Evolutionary conservation across 1,139 yeast species (phyloP), one percentile per base, ranked within the genome.

Genomic region (Magnusiomyces tetraspermus): DNA sequence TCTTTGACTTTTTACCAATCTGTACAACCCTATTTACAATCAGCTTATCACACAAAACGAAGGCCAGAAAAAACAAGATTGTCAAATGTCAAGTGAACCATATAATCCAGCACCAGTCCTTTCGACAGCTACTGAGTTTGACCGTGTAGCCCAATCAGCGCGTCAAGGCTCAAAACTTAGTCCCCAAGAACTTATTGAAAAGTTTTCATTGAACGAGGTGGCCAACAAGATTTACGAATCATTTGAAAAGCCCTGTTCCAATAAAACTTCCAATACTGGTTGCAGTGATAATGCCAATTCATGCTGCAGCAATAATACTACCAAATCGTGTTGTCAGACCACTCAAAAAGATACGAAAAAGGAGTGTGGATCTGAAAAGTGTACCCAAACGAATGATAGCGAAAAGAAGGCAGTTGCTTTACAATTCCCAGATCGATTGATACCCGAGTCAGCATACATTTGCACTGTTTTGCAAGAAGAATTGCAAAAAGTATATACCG

Each of bases 391-490:
- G 15, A 67, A 71, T 37, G 66, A 61, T 47, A 82, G n/a, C n/a
- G n/a, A 71, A 65, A 68, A 65, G 46, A 11, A 23, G 10, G 74
- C 76, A 43, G 76, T 90, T 2, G 90, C 97, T 0, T 71, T 92
- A 41, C 99, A 92, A 68, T 90, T 94, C 60, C 97, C 98, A 0
- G 98, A 94, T 66, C 60, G 71, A 6, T 71, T 89, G 49, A 78
- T 94, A 1, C 75, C 82, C 51, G 97, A 92, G 64, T 82, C 97
- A 1, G 81, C 94, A 0, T 75, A 81, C 19, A 79, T 90, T 0
- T 79, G 81, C 0, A 79, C 56, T 75, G 54, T 71, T 67, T 55
- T 69, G 77, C 50, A 83, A 74, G 59, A 66, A 61, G 10, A 62
- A 23, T 58, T 61, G 26, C 57, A 53, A 3, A 51, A 48, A 15